A percentile compares a stretch with the other conserved stretches of the same genome.
phyloP scores from a whole-genome alignment of 306 rosid genomes.

The Acacia crassicarpa region DNA sequence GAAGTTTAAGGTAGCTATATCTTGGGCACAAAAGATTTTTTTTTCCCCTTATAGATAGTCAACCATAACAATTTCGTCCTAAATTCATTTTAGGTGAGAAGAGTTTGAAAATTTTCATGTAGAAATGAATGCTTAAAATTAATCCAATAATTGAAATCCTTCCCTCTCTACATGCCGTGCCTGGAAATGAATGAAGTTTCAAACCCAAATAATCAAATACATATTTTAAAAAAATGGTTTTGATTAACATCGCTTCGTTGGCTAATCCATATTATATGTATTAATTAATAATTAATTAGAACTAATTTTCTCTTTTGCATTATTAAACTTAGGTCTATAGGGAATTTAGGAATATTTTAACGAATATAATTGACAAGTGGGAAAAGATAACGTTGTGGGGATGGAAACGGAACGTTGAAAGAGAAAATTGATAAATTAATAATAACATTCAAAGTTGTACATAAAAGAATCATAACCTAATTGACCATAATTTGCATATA shows the following conservation, averaged over 20 bases:
- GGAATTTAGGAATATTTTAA: neutral
- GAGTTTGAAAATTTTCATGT: neutral
- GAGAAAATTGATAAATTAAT: neutral
- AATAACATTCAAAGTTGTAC: neutral
- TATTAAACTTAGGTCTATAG: neutral
- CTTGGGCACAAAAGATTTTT: neutral
- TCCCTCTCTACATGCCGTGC: neutral
- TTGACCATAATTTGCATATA: slow-evolving; percentile 16
- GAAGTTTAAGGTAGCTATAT: neutral
- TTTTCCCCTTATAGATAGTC: neutral
- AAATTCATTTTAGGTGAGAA: neutral
- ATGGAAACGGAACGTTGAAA: neutral
- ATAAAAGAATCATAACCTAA: neutral
- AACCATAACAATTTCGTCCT: neutral
- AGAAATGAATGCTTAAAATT: neutral
- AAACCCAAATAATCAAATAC: neutral
- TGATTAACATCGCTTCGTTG: neutral
- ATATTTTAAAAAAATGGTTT: neutral
- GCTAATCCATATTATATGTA: neutral
- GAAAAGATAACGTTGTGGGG: neutral
- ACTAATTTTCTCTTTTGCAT: neutral
- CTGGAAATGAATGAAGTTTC: neutral
- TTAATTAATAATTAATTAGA: neutral
- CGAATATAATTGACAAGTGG: neutral
- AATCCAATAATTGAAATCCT: neutral